Evolutionary conservation across 1,284 basidiomycete species (phyloP), one percentile per base, ranked within the genome.

Genomic region (Ceratobasidium sp.): DNA sequence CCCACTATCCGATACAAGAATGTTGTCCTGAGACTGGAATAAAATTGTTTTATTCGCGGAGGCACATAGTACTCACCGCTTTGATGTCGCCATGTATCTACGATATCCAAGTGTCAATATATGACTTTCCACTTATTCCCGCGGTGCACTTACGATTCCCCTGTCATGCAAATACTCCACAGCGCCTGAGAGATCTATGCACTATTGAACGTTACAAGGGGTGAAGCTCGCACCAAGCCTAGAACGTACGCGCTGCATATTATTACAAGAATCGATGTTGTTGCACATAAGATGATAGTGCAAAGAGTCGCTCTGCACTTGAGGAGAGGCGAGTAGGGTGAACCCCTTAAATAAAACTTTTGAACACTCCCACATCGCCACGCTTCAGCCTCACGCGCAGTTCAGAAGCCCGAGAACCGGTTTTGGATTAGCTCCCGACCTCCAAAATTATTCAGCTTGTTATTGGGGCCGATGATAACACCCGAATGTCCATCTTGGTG

Each of bases 51-150:
- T 29, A 3, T 1, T 9, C 14, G 13, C n/a, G 27, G 21, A 7
- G 2, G 25, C 3, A 11, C 4, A n/a, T 29, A 21, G 25, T 27
- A 21, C 42, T 56, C 39, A 56, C 64, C 1, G 64, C n/a, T 33
- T 67, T 67, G 16, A 67, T 39, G 23, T 67, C 64, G 6, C 64
- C 64, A 19, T 67, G 64, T 2, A 49, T 42, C 64, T 67, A 30
- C 11, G 11, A 36, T 36, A 36, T 5, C 4, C 11, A 39, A 60
- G 23, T 13, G 49, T 60, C 19, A 21, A 30, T 16, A 2, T 21
- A 19, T n/a, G n/a, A n/a, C n/a, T n/a, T n/a, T n/a, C n/a, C n/a
- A n/a, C n/a, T n/a, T n/a, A n/a, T 27, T n/a, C 16, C 13, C 8
- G 9, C 47, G 21, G n/a, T 13, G 13, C 9, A 46, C 64, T 25